Percentiles rank a stretch among this genome's conserved stretches.
phyloP scores from a whole-genome alignment of 345 rosid species.

The Melastoma malabathricum region DNA sequence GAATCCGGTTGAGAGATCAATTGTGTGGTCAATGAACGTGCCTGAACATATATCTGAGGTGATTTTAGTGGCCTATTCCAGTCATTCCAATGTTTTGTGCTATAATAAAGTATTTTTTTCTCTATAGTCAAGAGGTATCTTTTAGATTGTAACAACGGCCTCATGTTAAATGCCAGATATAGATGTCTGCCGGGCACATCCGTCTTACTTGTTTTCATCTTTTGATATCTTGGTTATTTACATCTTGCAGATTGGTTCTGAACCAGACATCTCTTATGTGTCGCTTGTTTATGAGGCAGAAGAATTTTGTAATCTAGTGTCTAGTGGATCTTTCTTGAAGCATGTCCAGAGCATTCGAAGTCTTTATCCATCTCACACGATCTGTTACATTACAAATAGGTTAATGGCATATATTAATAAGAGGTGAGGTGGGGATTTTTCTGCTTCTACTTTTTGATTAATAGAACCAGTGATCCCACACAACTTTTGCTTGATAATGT shows the following conservation, averaged over 20 bases:
- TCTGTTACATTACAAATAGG: slow-evolving; percentile 84
- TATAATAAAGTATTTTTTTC: no score
- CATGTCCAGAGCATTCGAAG: slow-evolving; percentile 45
- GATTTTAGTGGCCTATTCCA: not conserved
- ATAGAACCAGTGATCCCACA: no score
- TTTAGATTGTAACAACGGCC: no score
- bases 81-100: no score
- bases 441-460: no score
- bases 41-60: slow-evolving; percentile 77
- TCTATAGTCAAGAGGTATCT: no score
- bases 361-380: slow-evolving; percentile 63
- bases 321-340: slow-evolving; percentile 34
- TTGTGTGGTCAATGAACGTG: slow-evolving; percentile 67
- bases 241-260: slow-evolving; percentile 42
- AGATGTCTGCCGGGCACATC: no score
- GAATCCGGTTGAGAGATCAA: slow-evolving; percentile 75
- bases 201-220: no score
- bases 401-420: slow-evolving; percentile 61
- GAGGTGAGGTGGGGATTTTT: slow-evolving; percentile 28
- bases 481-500: no score
- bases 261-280: slow-evolving; percentile 39
- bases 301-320: slow-evolving; percentile 70
- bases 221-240: slow-evolving; percentile 1
- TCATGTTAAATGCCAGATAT: no score
- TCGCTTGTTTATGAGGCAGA: slow-evolving; percentile 62